Base-by-base conservation (phyloP, 805 yeast genomes). In the Schizosaccharomyces pombe region DNA sequence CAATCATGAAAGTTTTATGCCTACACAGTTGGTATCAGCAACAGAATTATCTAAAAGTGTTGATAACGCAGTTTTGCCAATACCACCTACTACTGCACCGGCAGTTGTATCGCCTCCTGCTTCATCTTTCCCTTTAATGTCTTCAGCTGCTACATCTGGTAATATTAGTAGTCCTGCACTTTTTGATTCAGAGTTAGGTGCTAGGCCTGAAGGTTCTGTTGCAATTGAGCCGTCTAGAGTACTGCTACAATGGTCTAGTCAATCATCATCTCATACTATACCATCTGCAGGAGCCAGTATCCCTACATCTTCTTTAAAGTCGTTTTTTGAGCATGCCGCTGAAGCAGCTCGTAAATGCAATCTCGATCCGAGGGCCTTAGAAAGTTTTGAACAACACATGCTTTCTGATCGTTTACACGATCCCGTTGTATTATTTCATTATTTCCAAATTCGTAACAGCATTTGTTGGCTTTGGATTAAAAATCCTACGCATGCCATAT, bases 391-490 rank as follows among this genome's bases (percentile, higher is more conserved):
- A 43, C 19, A 43, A 43, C 28, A 19, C 19, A 43, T 43, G 49
- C 14, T 43, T 5, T 43, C 49, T 2, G 49, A 43, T 6, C 14
- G 30, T 4, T 24, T 43, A 26, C 30, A 43, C 28, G 30, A 26
- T 43, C 14, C 49, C 3, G 14, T 9, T 16, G 30, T 26, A 8
- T 26, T 43, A 8, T 43, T 43, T 22, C 49, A 43, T 14, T 70
- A 69, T 53, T 60, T 70, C 32, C 68, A 70, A 56, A 65, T 70
- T 47, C 63, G 73, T 26, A 70, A 70, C 56, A 71, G 70, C 6
- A 68, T 70, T 37, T 57, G 68, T 40, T 60, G 71, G 37, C 60
- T 70, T 28, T 70, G 73, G 73, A 60, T 67, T 5, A 64, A 68
- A 39, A 70, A 70, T 57, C 73, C 72, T 16, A 61, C 65, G 11